Conservation (phyloP, 1,284 basidiomycete species). For the Fomitopsis palustris region DNA sequence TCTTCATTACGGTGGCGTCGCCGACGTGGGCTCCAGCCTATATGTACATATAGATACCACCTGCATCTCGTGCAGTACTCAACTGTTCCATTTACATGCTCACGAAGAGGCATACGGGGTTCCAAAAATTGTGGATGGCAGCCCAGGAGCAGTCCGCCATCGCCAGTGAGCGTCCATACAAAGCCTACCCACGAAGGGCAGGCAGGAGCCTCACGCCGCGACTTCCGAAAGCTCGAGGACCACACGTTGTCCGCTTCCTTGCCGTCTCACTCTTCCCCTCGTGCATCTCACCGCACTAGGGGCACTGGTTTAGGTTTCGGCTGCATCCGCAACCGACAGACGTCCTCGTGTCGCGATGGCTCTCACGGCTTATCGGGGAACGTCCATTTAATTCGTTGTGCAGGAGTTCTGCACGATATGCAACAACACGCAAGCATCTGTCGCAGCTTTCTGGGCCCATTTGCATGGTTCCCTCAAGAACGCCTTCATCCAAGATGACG, state of each 20-base stretch:
- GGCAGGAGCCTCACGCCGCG: background rate
- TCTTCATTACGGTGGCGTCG: no score
- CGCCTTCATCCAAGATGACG: no score
- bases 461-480: no score
- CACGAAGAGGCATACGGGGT: background rate
- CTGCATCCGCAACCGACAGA: no score
- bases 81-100: background rate
- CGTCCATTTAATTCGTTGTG: no score
- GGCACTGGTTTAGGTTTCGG: background rate
- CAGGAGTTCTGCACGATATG: no score
- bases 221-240: background rate
- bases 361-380: background rate
- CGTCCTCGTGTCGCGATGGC: background rate
- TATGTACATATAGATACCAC: slow-evolving; percentile 6
- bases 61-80: background rate
- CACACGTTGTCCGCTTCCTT: background rate
- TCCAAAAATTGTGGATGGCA: background rate
- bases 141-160: background rate
- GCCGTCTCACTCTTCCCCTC: background rate
- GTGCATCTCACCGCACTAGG: background rate
- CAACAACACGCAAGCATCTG: no score
- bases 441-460: no score
- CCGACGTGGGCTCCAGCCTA: no score
- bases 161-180: background rate
- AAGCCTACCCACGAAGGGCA: background rate